A percentile compares a stretch with the other conserved stretches of the same genome.
Evolutionary conservation across 2,329 filamentous ascomycete genomes (phyloP).

Genomic region (Biscogniauxia sp.): DNA sequence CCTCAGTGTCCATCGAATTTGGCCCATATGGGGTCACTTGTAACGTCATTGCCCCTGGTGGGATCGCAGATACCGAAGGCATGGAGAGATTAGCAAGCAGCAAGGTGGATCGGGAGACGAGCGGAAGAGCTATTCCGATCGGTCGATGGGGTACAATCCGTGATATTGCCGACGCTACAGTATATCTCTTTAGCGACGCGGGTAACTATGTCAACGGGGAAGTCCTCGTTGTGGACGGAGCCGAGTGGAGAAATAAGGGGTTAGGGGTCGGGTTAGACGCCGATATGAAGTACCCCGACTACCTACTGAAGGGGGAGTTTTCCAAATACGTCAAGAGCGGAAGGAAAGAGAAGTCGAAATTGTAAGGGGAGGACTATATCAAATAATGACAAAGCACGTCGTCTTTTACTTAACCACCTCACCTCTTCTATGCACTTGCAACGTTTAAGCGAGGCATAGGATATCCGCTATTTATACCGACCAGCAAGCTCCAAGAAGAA

Average conservation of each 20-base stretch:
- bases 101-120: conserved; percentile 32
- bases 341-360: conserved; percentile 39
- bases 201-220: conserved; percentile 86
- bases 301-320: conserved; percentile 39
- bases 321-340: conserved; percentile 40
- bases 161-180: conserved; percentile 89
- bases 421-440: neutral
- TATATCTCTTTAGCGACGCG: conserved; percentile 83
- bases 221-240: conserved; percentile 71
- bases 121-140: conserved; percentile 58
- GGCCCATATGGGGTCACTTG: conserved; percentile 82
- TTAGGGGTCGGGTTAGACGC: conserved; percentile 46
- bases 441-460: no score
- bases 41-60: conserved; percentile 86
- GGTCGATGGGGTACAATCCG: conserved; percentile 76
- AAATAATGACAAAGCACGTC: neutral
- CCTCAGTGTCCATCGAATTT: conserved; percentile 81
- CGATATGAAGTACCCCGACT: conserved; percentile 53
- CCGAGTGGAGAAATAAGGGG: conserved; percentile 52
- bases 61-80: conserved; percentile 82
- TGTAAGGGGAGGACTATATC: conserved; percentile 28
- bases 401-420: neutral
- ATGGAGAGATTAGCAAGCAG: conserved; percentile 59
- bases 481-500: no score
- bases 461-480: no score